phyloP scores from a whole-genome alignment of 352 stramenopile species.

The Pythium utonaiense region DNA sequence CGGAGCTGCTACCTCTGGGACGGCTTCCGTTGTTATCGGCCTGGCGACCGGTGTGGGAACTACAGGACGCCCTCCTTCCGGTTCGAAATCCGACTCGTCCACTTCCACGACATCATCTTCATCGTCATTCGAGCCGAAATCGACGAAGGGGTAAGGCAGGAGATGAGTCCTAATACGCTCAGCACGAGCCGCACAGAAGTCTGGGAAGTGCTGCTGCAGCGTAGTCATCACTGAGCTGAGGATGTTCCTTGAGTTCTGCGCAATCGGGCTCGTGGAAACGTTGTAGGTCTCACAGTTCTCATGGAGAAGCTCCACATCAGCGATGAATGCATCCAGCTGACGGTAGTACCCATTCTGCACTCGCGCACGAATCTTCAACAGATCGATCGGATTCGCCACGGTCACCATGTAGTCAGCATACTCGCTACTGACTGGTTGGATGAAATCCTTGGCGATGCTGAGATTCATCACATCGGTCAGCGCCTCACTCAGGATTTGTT shows the following conservation, averaged over 20 bases:
- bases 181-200: constrained; percentile 18
- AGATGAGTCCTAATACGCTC: constrained; percentile 24
- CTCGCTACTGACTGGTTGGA: constrained; percentile 65
- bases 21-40: background rate
- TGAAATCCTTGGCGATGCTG: constrained; percentile 74
- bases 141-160: constrained; percentile 49
- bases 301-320: constrained; percentile 69
- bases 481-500: constrained; percentile 44
- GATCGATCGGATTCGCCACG: constrained; percentile 81
- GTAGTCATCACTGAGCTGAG: constrained; percentile 52
- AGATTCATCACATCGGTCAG: constrained; percentile 63
- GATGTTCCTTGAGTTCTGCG: constrained; percentile 78
- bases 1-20: background rate
- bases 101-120: constrained; percentile 22
- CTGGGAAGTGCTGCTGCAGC: constrained; percentile 61
- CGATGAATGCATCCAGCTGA: constrained; percentile 78
- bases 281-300: constrained; percentile 87
- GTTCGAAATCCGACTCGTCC: constrained; percentile 9
- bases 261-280: constrained; percentile 70
- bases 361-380: constrained; percentile 73
- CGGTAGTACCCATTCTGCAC: constrained; percentile 72
- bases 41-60: background rate
- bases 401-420: constrained; percentile 83
- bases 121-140: constrained; percentile 41
- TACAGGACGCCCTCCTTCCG: background rate